phyloP scores from a whole-genome alignment of 2,329 filamentous ascomycete genomes.

The Penicillium italicum region DNA sequence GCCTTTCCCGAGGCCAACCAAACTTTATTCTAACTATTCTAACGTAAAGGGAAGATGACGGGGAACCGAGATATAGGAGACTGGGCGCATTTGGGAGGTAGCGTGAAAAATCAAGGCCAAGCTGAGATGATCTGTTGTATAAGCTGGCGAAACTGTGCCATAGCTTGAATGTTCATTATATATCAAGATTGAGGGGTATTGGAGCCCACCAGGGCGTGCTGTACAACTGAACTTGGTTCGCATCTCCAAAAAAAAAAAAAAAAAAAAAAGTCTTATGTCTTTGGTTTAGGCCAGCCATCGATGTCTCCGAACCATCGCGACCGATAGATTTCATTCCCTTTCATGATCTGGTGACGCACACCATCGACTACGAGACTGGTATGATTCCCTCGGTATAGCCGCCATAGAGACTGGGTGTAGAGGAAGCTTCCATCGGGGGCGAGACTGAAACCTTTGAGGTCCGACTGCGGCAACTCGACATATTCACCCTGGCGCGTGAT shows the following conservation, averaged over 20 bases:
- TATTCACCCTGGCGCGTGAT: conserved; percentile 16
- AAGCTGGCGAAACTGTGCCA: not conserved
- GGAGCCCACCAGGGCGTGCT: not conserved
- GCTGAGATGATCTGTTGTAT: not conserved
- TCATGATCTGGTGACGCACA: conserved; percentile 15
- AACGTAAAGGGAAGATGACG: not conserved
- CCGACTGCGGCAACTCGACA: conserved; percentile 21
- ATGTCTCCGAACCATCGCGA: conserved; percentile 26
- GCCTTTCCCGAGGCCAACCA: not conserved
- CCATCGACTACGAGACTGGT: conserved; percentile 23
- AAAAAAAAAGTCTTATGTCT: not conserved
- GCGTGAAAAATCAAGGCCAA: not conserved
- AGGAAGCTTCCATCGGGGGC: conserved; percentile 24
- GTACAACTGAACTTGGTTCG: not conserved
- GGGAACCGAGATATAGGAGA: not conserved
- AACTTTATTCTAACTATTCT: not conserved
- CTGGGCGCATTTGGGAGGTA: not conserved
- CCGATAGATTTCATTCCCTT: conserved; percentile 26
- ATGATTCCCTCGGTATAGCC: conserved; percentile 18
- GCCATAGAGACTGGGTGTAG: conserved; percentile 25
- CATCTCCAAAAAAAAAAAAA: not conserved
- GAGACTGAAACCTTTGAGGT: conserved; percentile 25
- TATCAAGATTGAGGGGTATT: not conserved
- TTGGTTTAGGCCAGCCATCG: conserved; percentile 26
- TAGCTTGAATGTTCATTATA: not conserved